Evolutionary conservation across 2,329 filamentous ascomycete genomes (phyloP), one percentile per base, ranked within the genome.

Genomic region (Pezizomycotina sp.): DNA sequence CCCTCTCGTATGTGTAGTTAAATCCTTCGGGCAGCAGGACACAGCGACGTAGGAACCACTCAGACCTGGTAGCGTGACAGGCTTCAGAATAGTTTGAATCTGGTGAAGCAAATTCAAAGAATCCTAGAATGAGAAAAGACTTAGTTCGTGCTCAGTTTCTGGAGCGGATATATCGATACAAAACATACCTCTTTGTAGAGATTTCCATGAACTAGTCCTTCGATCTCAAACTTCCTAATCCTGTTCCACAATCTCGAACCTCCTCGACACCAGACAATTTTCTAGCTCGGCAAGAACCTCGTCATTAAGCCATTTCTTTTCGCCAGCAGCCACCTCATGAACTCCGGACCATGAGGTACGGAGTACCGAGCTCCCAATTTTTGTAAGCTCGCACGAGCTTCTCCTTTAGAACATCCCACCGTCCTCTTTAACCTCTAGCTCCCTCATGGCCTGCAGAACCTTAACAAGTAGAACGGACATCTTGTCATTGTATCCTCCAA

Each of bases 401-500:
- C 56, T 98, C 89, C 55, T 92, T 91, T 57, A 92, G 71, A 48
- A 95, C 83, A 31, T 77, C 71, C 53, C 95, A 98, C 2, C 89
- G 73, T 91, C 83, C n/a, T 80, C 69, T 45, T 74, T 77, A 48
- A 95, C 68, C 23, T 83, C 71, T 4, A 95, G 63, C 50, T 92
- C 79, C 32, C 80, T 73, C 67, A 93, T 79, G 6, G 77, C 83
- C 8, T 73, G 60, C 16, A 92, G 62, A 3, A 95, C 80, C 55
- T 92, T 89, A 54, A 95, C 82, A 29, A 98, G 60, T 15, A 98
- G 66, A 1, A 93, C 82, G 0, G 78, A 65, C 52, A 98, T 72
- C 62, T 98, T 98, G 58, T 98, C 89, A 50, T 93, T 98, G 61
- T 95, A 98, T 0, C 89, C 89, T 18, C 73, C 75, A 3, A 95